These are phyloP conservation scores for Ilex aquifolium DNA, from an alignment of 257 asterid species.

Conservation along the genomic window DNA sequence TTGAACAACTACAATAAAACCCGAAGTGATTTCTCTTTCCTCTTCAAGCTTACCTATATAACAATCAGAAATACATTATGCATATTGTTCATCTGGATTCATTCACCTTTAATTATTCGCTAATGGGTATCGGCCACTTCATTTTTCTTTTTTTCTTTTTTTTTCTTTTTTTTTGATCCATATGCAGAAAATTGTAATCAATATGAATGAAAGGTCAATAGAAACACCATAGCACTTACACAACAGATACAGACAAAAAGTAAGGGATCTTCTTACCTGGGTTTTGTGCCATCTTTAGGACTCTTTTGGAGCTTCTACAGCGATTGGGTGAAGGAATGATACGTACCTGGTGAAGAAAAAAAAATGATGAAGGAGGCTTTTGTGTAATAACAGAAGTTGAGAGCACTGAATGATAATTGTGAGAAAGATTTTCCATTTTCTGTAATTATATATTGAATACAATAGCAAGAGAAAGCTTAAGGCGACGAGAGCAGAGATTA, in stretches of 20 bases:
- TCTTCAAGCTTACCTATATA: too few species aligned
- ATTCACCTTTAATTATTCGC: neutral
- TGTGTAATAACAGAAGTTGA: conserved; percentile 5
- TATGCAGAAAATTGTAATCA: too few species aligned
- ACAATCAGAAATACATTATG: neutral
- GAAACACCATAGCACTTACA: neutral
- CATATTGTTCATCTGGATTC: neutral
- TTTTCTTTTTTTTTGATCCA: too few species aligned
- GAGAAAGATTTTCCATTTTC: conserved; percentile 3
- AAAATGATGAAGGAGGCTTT: neutral
- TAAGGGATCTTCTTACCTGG: conserved; percentile 20
- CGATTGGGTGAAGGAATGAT: neutral
- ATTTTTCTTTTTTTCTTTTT: too few species aligned
- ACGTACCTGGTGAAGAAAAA: neutral
- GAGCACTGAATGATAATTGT: conserved; percentile 4
- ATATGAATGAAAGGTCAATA: neutral
- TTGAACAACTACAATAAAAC: too few species aligned
- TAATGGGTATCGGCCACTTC: neutral
- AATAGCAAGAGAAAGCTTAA: too few species aligned
- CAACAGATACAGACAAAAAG: neutral
- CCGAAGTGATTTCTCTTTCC: too few species aligned
- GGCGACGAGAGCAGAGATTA: too few species aligned
- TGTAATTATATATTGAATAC: too few species aligned
- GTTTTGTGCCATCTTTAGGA: conserved; percentile 24
- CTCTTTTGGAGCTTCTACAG: conserved; percentile 1